Evolutionary conservation across 352 stramenopile genomes (phyloP).

Genomic region (Phytophthora megakarya): DNA sequence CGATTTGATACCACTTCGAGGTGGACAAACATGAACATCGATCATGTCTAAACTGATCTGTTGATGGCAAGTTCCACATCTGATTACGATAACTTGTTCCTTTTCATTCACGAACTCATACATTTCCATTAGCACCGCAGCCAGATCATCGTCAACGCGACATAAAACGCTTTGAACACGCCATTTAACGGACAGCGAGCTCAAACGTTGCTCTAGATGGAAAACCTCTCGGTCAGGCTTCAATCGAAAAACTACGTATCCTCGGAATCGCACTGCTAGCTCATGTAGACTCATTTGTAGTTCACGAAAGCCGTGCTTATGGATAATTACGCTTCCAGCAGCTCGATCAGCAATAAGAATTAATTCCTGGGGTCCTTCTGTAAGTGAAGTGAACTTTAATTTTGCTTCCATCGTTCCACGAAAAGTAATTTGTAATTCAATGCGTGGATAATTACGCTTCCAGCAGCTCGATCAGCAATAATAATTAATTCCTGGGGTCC

Average conservation of each 20-base stretch:
- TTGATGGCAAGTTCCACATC: slow-evolving; percentile 62
- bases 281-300: slow-evolving; percentile 63
- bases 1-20: slow-evolving; percentile 17
- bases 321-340: slow-evolving; percentile 56
- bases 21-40: slow-evolving; percentile 53
- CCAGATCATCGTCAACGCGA: slow-evolving; percentile 53
- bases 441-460: slow-evolving; percentile 66
- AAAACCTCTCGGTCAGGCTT: slow-evolving; percentile 66
- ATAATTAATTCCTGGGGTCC: slow-evolving; percentile 46
- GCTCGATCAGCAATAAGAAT: slow-evolving; percentile 42
- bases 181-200: slow-evolving; percentile 55
- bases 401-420: slow-evolving; percentile 49
- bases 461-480: slow-evolving; percentile 40
- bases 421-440: slow-evolving; percentile 68
- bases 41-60: slow-evolving; percentile 66
- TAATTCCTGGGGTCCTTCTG: slow-evolving; percentile 44
- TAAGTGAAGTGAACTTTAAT: slow-evolving; percentile 46
- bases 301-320: slow-evolving; percentile 43
- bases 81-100: slow-evolving; percentile 53
- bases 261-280: slow-evolving; percentile 47
- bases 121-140: slow-evolving; percentile 52
- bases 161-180: slow-evolving; percentile 51
- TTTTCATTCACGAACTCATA: slow-evolving; percentile 61
- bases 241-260: slow-evolving; percentile 50
- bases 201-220: slow-evolving; percentile 43